phyloP scores from a whole-genome alignment of 2,329 filamentous ascomycete genomes.

The Fusarium sp. region DNA sequence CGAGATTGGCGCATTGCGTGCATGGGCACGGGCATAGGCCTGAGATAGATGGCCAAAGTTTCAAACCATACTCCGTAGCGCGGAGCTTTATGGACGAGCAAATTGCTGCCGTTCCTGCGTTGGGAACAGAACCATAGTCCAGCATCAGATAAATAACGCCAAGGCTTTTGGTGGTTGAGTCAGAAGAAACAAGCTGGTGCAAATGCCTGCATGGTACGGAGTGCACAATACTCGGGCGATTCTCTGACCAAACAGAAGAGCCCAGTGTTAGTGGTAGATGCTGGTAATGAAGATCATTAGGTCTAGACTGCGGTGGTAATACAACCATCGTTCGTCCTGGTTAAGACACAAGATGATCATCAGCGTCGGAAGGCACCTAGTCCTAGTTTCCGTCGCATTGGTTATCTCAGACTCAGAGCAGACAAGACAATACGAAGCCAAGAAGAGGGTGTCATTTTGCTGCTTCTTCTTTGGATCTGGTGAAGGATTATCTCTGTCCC shows the following conservation, averaged over 20 bases:
- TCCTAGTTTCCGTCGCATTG: conserved; percentile 22
- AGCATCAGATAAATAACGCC: conserved; percentile 17
- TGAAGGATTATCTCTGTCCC: conserved; percentile 23
- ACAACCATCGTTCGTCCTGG: conserved; percentile 12
- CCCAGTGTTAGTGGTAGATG: conserved; percentile 21
- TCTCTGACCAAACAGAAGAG: conserved; percentile 25
- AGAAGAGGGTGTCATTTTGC: conserved; percentile 33
- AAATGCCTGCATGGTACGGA: conserved; percentile 30
- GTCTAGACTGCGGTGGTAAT: conserved; percentile 37
- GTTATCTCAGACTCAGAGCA: conserved; percentile 25
- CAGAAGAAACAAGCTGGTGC: conserved; percentile 19
- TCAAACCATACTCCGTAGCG: conserved; percentile 30
- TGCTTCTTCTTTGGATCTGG: conserved; percentile 13
- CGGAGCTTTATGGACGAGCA: conserved; percentile 20
- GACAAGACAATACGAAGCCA: conserved; percentile 1
- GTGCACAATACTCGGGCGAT: conserved; percentile 31
- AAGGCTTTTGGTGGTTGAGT: conserved; percentile 35
- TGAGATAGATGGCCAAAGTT: conserved; percentile 12
- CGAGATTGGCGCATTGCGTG: conserved; percentile 10
- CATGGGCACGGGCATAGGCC: neutral
- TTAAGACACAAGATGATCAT: conserved; percentile 27
- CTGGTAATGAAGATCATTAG: conserved; percentile 33
- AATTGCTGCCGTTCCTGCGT: conserved; percentile 8
- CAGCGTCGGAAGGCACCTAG: conserved; percentile 13
- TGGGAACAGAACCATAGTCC: conserved; percentile 9